Evolutionary conservation across 148 eudicot genomes (phyloP), one percentile per base, ranked within the genome.

Genomic region (Camellia lanceoleosa): DNA sequence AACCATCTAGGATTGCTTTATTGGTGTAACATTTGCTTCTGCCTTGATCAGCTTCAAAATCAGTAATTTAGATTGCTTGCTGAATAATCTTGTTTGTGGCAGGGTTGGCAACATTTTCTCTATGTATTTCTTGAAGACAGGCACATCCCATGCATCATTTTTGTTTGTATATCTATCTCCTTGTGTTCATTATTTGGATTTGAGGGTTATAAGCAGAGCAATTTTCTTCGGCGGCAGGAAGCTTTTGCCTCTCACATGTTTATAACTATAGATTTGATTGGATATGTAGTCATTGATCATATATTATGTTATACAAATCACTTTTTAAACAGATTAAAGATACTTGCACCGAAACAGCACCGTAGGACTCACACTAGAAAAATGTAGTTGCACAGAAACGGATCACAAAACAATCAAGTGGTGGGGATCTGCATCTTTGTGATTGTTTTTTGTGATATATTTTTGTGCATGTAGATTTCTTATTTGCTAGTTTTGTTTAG

Each of bases 151-250:
- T 69, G 54, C 52, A 3, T 19, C 51, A 46, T 69, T 69, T 68
- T 69, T 69, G 54, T 47, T 69, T 0, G 73, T 3, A 46, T 18
- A 51, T 69, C 18, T 7, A 46, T 18, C 73, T 69, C 18, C 6
- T 3, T 7, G 7, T 49, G 6, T 49, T 49, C 52, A 49, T 49
- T 49, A 49, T 49, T 49, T 49, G 52, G 52, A 49, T 49, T 49
- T 7, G 52, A 20, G 43, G 18, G 30, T 47, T 44, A 69, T 3
- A 43, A 8, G 73, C 54, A 69, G 73, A 69, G 73, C 52, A 43
- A 44, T 69, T 8, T 51, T 5, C 8, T 44, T 44, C 44, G 73
- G 73, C 73, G 54, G 73, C 73, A 69, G 73, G 54, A 69, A 69
- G 52, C 18, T 69, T 68, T 20, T 6, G 9, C 8, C 9, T 63